Evolutionary conservation across 176 grass and related monocot genomes (phyloP).

Genomic region (Bromus sterilis): DNA sequence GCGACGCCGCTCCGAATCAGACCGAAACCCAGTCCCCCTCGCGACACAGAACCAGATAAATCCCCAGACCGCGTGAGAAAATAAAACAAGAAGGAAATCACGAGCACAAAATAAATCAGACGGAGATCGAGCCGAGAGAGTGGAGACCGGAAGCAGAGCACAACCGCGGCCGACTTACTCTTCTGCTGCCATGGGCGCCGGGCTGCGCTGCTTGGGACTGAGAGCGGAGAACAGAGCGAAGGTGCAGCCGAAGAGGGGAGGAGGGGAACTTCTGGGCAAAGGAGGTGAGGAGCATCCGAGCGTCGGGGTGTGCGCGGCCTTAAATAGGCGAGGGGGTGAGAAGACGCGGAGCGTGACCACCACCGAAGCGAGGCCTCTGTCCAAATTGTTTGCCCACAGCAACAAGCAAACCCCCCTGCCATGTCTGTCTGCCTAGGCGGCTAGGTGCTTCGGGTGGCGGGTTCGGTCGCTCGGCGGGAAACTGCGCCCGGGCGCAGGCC

Average conservation of each 20-base stretch:
- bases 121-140: no score
- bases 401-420: not conserved
- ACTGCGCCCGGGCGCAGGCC: not conserved
- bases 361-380: no score
- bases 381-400: not conserved
- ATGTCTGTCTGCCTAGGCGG: not conserved
- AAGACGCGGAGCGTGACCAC: not conserved
- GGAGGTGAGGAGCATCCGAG: not conserved
- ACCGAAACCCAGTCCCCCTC: no score
- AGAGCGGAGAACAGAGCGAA: not conserved
- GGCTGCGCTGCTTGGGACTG: not conserved
- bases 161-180: not conserved
- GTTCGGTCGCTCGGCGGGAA: not conserved
- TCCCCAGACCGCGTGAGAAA: no score
- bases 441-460: no score
- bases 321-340: not conserved
- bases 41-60: no score
- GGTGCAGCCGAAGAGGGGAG: not conserved
- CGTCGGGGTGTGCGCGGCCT: not conserved
- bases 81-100: not conserved
- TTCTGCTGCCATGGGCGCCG: conserved; percentile 23
- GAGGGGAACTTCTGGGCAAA: not conserved
- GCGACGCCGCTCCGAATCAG: not conserved
- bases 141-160: no score
- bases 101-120: not conserved